Evolutionary conservation across 352 stramenopile genomes (phyloP).

Genomic region (Aphanomyces cochlioides): DNA sequence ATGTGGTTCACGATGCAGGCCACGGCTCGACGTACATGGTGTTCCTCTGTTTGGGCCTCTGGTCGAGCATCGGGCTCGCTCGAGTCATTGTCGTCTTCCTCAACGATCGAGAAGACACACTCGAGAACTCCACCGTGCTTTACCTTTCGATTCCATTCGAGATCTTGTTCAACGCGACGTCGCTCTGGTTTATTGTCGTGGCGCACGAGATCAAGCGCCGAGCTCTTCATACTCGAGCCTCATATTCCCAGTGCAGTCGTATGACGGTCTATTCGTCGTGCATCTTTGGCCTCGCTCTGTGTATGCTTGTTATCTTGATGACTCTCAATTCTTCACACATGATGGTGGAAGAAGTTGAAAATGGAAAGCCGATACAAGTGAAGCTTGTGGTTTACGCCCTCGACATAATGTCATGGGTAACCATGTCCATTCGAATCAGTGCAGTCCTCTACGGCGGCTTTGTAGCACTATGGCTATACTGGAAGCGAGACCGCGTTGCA

Average conservation of each 20-base stretch:
- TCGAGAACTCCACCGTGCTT: neutral
- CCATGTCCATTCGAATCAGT: neutral
- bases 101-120: neutral
- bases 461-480: constrained; percentile 1
- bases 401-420: constrained; percentile 5
- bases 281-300: constrained; percentile 5
- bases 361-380: neutral
- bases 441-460: neutral
- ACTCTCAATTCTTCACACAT: neutral
- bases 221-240: neutral
- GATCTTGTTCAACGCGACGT: constrained; percentile 9
- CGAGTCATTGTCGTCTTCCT: constrained; percentile 9
- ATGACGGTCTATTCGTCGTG: neutral
- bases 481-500: neutral
- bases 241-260: neutral
- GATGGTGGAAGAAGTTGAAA: neutral
- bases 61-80: constrained; percentile 1
- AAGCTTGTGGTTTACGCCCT: neutral
- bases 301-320: neutral
- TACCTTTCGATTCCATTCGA: neutral
- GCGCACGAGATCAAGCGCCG: constrained; percentile 18
- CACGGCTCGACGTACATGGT: constrained; percentile 25
- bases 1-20: neutral
- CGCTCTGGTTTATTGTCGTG: constrained; percentile 4
- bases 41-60: constrained; percentile 10